Base-by-base conservation (phyloP, 2,329 filamentous ascomycete species). In the Drechmeria coniospora region DNA sequence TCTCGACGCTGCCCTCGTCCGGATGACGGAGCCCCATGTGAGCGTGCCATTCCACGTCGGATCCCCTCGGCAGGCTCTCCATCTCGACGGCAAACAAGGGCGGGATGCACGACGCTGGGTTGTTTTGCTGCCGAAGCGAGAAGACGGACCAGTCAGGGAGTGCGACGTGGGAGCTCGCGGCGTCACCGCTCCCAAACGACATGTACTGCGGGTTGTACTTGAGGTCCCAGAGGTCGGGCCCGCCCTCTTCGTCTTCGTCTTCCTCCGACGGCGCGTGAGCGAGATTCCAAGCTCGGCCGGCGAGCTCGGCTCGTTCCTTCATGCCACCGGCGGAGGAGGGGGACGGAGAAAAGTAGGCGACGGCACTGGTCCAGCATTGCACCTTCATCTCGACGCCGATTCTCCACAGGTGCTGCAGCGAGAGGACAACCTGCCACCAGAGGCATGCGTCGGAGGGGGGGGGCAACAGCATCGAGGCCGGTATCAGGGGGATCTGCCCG, bases 401-500 rank as follows among this genome's bases (percentile, higher is more conserved):
- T 21, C 87, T 73, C 73, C 78, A 86, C 15, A 95, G 67, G 50
- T 95, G 87, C 50, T 98, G 90, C 9, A 95, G 60, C 2, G 84
- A 70, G 4, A 98, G 62, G 1, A 69, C 58, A 5, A 77, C 61
- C 45, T 86, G 75, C 17, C 71, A 49, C 18, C 50, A 46, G 36
- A 74, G 67, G 5, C 53, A 52, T 4, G 36, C 45, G 4, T 56
- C 42, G 12, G 44, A 45, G 1, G 46, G 32, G 4, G 39, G 30
- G 1, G 67, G 63, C 2, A 81, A 49, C 3, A 53, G 43, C 87
- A 95, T 95, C 4, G 68, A 76, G 4, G 74, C 67, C 0, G 90
- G 86, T 5, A 87, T 55, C 4, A 98, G 65, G 2, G 87, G 83
- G 27, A 98, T 94, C 52, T 95, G 90, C 0, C 90, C 90, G 1